Evolutionary conservation across 2,329 filamentous ascomycete species (phyloP).

Genomic region (Biscogniauxia marginata): DNA sequence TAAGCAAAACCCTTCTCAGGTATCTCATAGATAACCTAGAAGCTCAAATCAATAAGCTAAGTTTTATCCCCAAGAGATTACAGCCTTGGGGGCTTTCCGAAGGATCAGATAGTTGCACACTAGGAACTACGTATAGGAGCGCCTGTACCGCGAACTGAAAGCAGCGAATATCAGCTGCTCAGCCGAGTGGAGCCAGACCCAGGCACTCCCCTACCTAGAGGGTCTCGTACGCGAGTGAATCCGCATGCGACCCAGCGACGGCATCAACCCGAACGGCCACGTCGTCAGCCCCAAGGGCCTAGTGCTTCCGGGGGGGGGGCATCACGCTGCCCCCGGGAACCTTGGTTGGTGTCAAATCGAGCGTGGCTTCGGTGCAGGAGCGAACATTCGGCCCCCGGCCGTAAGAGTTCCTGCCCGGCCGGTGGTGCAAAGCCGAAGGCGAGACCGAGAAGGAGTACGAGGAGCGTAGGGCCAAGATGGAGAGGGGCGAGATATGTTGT

Average conservation of each 20-base stretch:
- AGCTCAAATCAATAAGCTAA: no score
- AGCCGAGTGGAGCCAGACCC: constrained; percentile 1
- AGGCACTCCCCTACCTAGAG: constrained; percentile 4
- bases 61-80: no score
- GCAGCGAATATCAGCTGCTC: neutral
- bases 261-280: constrained; percentile 4
- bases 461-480: constrained; percentile 1
- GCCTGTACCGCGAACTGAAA: constrained; percentile 3
- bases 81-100: no score
- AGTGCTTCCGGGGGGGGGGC: neutral
- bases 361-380: neutral
- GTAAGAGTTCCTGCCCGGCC: constrained; percentile 3
- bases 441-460: neutral
- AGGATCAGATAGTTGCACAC: no score
- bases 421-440: constrained; percentile 1
- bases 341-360: constrained; percentile 7
- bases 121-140: constrained; percentile 2
- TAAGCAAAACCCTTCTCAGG: neutral
- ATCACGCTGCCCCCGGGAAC: constrained; percentile 2
- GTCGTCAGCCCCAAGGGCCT: constrained; percentile 1
- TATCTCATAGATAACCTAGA: neutral
- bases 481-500: constrained; percentile 5
- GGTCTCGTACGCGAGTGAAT: constrained; percentile 7
- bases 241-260: neutral
- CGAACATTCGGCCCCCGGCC: constrained; percentile 4